Conservation (phyloP, 1,139 yeast genomes). For the Nadsonia commutata region DNA sequence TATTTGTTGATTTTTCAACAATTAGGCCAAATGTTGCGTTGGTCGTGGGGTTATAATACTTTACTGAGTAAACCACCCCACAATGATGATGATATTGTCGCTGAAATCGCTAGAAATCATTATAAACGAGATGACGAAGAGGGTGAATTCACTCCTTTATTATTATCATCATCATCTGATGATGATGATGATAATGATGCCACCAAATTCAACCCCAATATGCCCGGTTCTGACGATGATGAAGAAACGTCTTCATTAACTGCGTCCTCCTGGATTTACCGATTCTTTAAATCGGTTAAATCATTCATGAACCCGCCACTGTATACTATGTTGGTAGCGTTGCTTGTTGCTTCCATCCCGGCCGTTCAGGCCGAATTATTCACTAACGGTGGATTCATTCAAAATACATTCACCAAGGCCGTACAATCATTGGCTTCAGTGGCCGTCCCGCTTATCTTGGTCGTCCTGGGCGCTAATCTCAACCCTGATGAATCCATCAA, state of each 20-base stretch:
- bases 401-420: slow-evolving; percentile 64
- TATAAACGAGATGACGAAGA: slow-evolving; percentile 3
- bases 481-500: slow-evolving; percentile 25
- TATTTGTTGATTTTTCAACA: slow-evolving; percentile 72
- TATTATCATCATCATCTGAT: slow-evolving; percentile 18
- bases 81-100: too few species aligned
- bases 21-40: slow-evolving; percentile 66
- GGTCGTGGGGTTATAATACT: slow-evolving; percentile 89
- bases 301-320: slow-evolving; percentile 85
- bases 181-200: background rate
- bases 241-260: background rate
- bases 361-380: slow-evolving; percentile 52
- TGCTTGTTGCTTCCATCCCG: slow-evolving; percentile 72
- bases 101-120: too few species aligned
- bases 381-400: slow-evolving; percentile 46
- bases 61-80: too few species aligned
- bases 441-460: slow-evolving; percentile 66
- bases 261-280: background rate
- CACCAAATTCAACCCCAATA: background rate
- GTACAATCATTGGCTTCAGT: slow-evolving; percentile 71
- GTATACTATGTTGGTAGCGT: slow-evolving; percentile 77
- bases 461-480: slow-evolving; percentile 43
- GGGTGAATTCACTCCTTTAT: slow-evolving; percentile 7
- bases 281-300: slow-evolving; percentile 16
- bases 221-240: too few species aligned